Evolutionary conservation across 345 rosid genomes (phyloP).

Genomic region (Corymbia maculata): DNA sequence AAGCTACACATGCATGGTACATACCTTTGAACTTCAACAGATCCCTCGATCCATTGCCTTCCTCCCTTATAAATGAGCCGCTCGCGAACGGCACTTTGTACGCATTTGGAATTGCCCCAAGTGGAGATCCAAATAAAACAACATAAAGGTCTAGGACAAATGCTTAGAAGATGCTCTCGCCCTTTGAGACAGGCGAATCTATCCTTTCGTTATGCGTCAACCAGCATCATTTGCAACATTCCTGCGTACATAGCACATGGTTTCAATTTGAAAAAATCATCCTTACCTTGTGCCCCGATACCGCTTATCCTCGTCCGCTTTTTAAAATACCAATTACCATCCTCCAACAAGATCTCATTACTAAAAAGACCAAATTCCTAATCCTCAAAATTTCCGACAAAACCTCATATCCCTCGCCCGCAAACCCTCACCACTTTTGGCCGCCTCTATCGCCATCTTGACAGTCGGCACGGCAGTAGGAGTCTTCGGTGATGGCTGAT

Average conservation of each 20-base stretch:
- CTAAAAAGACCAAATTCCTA: not conserved
- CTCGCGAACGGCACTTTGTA: not conserved
- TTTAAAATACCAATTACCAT: not conserved
- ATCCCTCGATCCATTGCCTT: not conserved
- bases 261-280: not conserved
- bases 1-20: not conserved
- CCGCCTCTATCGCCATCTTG: not conserved
- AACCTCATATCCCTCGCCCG: not conserved
- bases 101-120: not conserved
- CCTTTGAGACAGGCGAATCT: not conserved
- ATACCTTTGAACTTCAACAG: not conserved
- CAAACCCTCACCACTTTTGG: not conserved
- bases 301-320: not conserved
- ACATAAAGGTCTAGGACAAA: not conserved
- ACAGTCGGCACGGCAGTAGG: not conserved
- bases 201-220: not conserved
- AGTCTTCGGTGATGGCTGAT: not conserved
- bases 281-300: not conserved
- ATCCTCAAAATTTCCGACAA: not conserved
- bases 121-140: not conserved
- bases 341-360: not conserved
- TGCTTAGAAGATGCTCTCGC: not conserved
- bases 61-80: not conserved
- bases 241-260: not conserved
- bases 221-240: not conserved